These are phyloP conservation scores for Vanrija humicola DNA, from an alignment of 1,284 basidiomycete genomes.

Conservation along the genomic window DNA sequence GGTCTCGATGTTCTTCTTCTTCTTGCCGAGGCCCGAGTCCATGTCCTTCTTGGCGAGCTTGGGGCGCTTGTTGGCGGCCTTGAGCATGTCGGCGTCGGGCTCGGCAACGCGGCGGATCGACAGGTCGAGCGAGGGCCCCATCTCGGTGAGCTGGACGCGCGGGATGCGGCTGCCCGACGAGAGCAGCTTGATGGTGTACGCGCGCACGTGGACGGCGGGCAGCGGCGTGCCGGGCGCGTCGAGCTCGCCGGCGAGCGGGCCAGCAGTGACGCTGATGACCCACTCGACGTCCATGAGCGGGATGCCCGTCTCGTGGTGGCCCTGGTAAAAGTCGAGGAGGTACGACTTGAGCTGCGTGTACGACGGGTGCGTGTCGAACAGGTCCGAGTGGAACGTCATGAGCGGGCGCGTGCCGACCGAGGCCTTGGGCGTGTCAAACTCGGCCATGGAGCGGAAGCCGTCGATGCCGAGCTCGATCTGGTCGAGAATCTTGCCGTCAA, in stretches of 20 bases:
- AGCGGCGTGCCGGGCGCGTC: conserved; percentile 50
- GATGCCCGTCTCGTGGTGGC: conserved; percentile 76
- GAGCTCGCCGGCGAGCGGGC: conserved; percentile 52
- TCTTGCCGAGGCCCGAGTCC: conserved; percentile 83
- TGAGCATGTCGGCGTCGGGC: conserved; percentile 73
- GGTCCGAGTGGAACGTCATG: conserved; percentile 90
- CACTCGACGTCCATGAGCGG: conserved; percentile 83
- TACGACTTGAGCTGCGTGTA: conserved; percentile 90
- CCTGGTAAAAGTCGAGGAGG: conserved; percentile 82
- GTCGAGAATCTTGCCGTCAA: conserved; percentile 81
- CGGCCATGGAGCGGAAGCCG: conserved; percentile 68
- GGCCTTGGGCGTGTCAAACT: conserved; percentile 82
- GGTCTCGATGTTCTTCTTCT: conserved; percentile 90
- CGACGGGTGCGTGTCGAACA: conserved; percentile 87
- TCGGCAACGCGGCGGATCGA: conserved; percentile 68
- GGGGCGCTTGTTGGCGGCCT: conserved; percentile 73
- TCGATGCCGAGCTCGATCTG: conserved; percentile 93
- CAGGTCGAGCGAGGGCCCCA: conserved; percentile 90
- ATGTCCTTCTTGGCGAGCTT: conserved; percentile 82
- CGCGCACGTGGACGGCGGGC: conserved; percentile 81
- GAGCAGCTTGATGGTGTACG: conserved; percentile 73
- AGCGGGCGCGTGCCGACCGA: conserved; percentile 87
- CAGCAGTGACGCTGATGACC: conserved; percentile 80
- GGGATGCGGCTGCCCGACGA: conserved; percentile 71
- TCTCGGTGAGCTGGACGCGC: conserved; percentile 74